Percentiles rank a stretch among this genome's conserved stretches.
phyloP scores from a whole-genome alignment of 208 protist genomes.

The Crithidia thermophila region DNA sequence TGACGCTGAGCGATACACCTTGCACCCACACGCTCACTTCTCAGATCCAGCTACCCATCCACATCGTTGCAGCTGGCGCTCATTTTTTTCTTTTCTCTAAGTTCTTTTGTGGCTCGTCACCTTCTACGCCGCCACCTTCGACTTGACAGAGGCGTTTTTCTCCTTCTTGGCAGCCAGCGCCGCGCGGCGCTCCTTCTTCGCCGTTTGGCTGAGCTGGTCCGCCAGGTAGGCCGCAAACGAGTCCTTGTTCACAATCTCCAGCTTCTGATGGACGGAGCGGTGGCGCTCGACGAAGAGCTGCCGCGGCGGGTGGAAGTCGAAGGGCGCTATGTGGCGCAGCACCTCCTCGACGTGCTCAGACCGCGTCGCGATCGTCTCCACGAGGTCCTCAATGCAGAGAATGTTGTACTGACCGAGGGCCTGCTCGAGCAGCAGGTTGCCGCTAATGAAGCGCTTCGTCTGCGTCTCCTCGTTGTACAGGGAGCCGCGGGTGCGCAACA shows the following conservation, averaged over 20 bases:
- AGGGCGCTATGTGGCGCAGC: conserved; percentile 76
- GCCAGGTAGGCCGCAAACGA: conserved; percentile 86
- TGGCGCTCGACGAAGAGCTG: conserved; percentile 90
- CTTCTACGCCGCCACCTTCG: conserved; percentile 4
- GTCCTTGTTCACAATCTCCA: conserved; percentile 83
- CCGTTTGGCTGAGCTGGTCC: conserved; percentile 64
- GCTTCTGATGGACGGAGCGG: conserved; percentile 79
- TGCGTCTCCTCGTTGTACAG: conserved; percentile 78
- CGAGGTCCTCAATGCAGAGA: conserved; percentile 90
- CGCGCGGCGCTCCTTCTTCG: conserved; percentile 39
- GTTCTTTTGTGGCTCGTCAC: background rate
- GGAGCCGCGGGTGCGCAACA: conserved; percentile 83
- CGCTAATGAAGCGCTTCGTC: conserved; percentile 78
- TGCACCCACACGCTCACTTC: background rate
- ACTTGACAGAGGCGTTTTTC: conserved; percentile 12
- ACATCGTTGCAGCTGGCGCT: background rate
- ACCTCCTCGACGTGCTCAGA: conserved; percentile 72
- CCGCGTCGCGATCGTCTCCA: conserved; percentile 67
- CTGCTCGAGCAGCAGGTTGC: conserved; percentile 89
- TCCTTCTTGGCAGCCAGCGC: conserved; percentile 13
- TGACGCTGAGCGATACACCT: too few species aligned
- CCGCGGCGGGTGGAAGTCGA: conserved; percentile 90
- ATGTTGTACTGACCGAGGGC: conserved; percentile 84
- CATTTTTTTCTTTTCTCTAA: background rate
- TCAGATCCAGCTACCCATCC: background rate